These are phyloP conservation scores for Xylariaceae sp. DNA, from an alignment of 2,329 filamentous ascomycete genomes.

Conservation along the genomic window DNA sequence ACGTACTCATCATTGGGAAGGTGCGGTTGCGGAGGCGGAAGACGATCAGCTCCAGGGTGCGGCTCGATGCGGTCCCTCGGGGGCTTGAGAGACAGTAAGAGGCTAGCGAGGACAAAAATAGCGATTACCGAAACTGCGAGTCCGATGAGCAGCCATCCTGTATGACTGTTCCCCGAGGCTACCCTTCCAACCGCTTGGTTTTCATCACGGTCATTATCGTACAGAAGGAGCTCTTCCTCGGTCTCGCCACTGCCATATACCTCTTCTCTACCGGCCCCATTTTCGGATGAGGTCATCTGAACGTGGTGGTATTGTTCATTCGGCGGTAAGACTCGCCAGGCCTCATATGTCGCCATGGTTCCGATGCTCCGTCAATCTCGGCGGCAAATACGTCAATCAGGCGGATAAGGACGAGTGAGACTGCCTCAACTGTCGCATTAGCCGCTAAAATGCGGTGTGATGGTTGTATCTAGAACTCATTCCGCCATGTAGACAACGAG, in stretches of 20 bases:
- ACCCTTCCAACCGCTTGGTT: neutral
- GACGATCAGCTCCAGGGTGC: neutral
- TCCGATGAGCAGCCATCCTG: constrained; percentile 15
- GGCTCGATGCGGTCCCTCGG: constrained; percentile 1
- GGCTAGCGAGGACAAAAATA: constrained; percentile 16
- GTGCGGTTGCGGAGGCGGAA: constrained; percentile 6
- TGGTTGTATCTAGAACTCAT: neutral
- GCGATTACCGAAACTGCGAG: constrained; percentile 8
- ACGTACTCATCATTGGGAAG: constrained; percentile 55
- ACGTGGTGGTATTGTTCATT: neutral
- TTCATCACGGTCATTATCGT: constrained; percentile 1
- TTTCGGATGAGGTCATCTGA: neutral
- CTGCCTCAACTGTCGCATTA: neutral
- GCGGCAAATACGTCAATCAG: neutral
- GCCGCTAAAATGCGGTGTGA: neutral
- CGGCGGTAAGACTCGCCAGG: neutral
- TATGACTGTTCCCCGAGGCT: neutral
- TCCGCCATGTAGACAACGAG: neutral
- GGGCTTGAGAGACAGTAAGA: constrained; percentile 24
- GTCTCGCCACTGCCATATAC: neutral
- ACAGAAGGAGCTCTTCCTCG: constrained; percentile 6
- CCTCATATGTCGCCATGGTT: constrained; percentile 11
- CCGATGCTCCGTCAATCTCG: neutral
- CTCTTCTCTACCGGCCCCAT: neutral
- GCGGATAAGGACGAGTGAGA: neutral